These are phyloP conservation scores for Saccharomyces hybrid DNA, from an alignment of 1,139 yeast species.

Conservation along the genomic window DNA sequence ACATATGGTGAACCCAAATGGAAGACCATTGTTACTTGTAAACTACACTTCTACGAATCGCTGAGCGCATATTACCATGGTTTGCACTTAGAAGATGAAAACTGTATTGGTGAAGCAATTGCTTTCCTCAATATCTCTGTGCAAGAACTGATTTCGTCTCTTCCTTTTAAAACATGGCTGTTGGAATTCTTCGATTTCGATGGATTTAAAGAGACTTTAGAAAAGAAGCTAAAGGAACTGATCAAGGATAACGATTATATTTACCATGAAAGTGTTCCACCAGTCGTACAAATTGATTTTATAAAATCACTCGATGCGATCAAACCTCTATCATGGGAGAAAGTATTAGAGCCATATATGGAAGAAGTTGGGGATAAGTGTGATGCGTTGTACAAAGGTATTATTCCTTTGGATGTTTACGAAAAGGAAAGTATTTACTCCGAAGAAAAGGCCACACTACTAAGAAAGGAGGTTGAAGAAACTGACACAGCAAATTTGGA, in stretches of 20 bases:
- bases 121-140: slow-evolving; percentile 53
- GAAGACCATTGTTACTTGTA: slow-evolving; percentile 37
- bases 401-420: slow-evolving; percentile 80
- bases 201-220: slow-evolving; percentile 22
- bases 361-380: slow-evolving; percentile 45
- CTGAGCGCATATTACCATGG: slow-evolving; percentile 39
- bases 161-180: slow-evolving; percentile 20
- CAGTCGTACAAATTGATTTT: slow-evolving; percentile 44
- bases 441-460: slow-evolving; percentile 74
- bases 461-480: slow-evolving; percentile 67
- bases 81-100: slow-evolving; percentile 35
- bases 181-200: slow-evolving; percentile 30
- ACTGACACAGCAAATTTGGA: slow-evolving; percentile 77
- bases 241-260: slow-evolving; percentile 84
- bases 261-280: slow-evolving; percentile 71
- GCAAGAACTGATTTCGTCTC: slow-evolving; percentile 19
- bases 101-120: slow-evolving; percentile 70
- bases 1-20: slow-evolving; percentile 35
- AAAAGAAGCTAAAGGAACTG: slow-evolving; percentile 33
- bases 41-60: slow-evolving; percentile 40
- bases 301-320: slow-evolving; percentile 73
- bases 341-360: slow-evolving; percentile 38
- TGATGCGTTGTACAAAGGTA: slow-evolving; percentile 62
- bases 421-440: slow-evolving; percentile 82
- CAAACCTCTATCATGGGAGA: slow-evolving; percentile 36